A percentile compares a stretch with the other conserved stretches of the same genome.
Conservation (phyloP, 2,329 filamentous ascomycete genomes). For the Aciculosporium take region DNA sequence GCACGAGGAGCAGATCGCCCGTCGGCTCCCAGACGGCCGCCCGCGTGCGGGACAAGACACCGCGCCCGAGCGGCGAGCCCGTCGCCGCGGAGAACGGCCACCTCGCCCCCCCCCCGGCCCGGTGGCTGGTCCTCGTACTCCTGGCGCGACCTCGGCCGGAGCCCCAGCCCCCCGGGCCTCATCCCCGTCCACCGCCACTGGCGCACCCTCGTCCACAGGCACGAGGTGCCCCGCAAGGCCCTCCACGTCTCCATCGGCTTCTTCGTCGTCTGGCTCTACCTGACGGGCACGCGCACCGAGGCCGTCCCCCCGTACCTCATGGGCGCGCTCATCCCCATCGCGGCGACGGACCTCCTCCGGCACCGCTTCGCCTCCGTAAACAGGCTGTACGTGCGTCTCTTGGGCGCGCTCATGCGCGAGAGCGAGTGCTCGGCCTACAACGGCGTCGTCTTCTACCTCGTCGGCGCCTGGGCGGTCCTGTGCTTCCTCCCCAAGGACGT, state of each 20-base stretch:
- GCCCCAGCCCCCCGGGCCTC: constrained; percentile 79
- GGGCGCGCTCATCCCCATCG: constrained; percentile 67
- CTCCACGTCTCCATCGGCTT: constrained; percentile 96
- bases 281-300: constrained; percentile 58
- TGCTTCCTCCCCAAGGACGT: constrained; percentile 87
- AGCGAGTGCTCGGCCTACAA: constrained; percentile 91
- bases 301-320: constrained; percentile 78
- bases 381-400: constrained; percentile 64
- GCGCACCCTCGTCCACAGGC: constrained; percentile 82
- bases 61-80: constrained; percentile 20
- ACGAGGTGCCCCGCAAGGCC: constrained; percentile 88
- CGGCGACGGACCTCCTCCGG: constrained; percentile 65
- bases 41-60: constrained; percentile 37
- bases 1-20: constrained; percentile 59
- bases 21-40: constrained; percentile 36
- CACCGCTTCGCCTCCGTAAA: constrained; percentile 75
- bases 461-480: constrained; percentile 78
- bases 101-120: constrained; percentile 49
- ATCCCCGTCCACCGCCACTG: constrained; percentile 93
- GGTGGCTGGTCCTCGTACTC: constrained; percentile 64
- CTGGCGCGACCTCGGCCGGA: constrained; percentile 81
- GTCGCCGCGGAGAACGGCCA: constrained; percentile 41
- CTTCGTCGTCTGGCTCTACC: constrained; percentile 76
- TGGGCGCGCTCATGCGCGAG: constrained; percentile 93
- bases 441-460: constrained; percentile 90